phyloP scores from a whole-genome alignment of 78 protist genomes.

The Chrysochromulina tobinii region DNA sequence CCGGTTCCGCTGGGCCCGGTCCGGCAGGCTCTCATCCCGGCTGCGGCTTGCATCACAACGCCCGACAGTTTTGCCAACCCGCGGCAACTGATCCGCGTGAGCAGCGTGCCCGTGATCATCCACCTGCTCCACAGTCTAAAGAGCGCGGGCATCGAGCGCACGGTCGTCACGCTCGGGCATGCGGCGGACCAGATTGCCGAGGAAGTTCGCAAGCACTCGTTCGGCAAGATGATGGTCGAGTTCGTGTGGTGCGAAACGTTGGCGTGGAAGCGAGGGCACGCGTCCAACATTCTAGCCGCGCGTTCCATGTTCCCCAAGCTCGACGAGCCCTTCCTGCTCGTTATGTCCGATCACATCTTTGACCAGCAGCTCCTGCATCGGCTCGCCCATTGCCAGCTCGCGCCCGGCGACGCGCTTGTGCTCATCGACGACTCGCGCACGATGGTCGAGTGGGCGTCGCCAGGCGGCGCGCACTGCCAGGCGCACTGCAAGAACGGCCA shows the following conservation, averaged over 20 bases:
- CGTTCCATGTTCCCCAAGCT: background rate
- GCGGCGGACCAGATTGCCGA: background rate
- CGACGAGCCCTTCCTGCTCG: background rate
- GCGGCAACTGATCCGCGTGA: background rate
- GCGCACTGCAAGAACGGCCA: constrained; percentile 4
- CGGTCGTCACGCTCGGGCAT: background rate
- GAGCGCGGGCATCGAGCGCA: background rate
- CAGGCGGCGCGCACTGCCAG: background rate
- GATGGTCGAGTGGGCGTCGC: background rate
- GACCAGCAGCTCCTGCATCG: background rate
- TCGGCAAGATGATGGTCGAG: background rate
- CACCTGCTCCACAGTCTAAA: background rate
- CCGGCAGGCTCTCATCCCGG: background rate
- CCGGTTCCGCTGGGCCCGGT: background rate
- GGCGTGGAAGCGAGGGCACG: constrained; percentile 1
- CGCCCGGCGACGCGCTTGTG: background rate
- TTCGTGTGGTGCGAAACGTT: background rate
- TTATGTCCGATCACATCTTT: background rate
- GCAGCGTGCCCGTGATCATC: background rate
- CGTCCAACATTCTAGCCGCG: background rate
- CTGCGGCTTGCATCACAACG: background rate
- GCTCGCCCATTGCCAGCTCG: background rate
- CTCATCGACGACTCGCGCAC: background rate
- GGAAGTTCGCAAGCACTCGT: background rate
- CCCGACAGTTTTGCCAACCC: background rate